These are phyloP conservation scores for Benincasa hispida DNA, from an alignment of 306 rosid species.

Conservation along the genomic window DNA sequence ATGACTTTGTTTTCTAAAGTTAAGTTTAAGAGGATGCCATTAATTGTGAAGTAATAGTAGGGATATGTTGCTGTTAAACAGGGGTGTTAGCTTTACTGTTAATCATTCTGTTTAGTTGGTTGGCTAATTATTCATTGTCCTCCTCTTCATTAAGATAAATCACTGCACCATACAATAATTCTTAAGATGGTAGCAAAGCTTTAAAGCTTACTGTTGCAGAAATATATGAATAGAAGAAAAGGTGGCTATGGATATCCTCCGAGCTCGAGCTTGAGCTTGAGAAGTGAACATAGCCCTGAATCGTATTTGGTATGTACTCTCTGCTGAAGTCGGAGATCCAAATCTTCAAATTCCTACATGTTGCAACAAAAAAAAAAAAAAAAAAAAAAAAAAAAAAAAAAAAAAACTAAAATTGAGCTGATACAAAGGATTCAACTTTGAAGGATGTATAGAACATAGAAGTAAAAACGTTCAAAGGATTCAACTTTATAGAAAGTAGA, in stretches of 20 bases:
- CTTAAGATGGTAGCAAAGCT: not conserved
- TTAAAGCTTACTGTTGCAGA: not conserved
- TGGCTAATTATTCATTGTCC: not conserved
- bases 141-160: not conserved
- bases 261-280: not conserved
- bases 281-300: too few relatives aligned
- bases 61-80: not conserved
- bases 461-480: too few relatives aligned
- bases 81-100: not conserved
- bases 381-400: too few relatives aligned
- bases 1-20: not conserved
- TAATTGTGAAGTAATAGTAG: not conserved
- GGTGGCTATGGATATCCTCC: not conserved
- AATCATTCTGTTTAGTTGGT: not conserved
- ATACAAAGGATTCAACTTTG: too few relatives aligned
- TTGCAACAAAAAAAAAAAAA: too few relatives aligned
- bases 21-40: not conserved
- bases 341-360: too few relatives aligned
- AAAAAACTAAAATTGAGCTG: too few relatives aligned
- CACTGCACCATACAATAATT: not conserved
- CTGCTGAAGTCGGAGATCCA: not conserved
- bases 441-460: too few relatives aligned
- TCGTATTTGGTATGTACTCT: too few relatives aligned
- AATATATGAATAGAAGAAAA: not conserved
- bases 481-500: too few relatives aligned